phyloP scores from a whole-genome alignment of 2,329 filamentous ascomycete species.

The Plenodomus lindquistii region DNA sequence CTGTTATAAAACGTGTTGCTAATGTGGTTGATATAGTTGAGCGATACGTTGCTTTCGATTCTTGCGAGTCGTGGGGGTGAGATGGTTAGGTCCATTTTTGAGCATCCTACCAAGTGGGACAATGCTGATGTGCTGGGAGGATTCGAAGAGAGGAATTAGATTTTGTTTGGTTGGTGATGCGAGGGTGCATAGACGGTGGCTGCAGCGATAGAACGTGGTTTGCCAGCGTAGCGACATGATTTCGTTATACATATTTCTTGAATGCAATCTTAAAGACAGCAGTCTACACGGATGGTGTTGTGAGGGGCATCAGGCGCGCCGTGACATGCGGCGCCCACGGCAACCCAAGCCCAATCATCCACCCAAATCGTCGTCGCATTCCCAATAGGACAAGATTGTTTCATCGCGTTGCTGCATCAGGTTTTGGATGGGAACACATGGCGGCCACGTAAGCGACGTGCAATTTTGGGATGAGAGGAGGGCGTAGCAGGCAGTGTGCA shows the following conservation, averaged over 20 bases:
- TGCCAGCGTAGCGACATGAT: too few relatives aligned
- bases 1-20: conserved; percentile 5
- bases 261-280: too few relatives aligned
- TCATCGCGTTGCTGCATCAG: background rate
- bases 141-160: conserved; percentile 22
- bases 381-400: background rate
- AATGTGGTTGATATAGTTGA: conserved; percentile 57
- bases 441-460: background rate
- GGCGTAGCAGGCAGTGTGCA: background rate
- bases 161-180: background rate
- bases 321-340: too few relatives aligned
- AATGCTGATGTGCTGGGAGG: conserved; percentile 28
- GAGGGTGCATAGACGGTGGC: background rate
- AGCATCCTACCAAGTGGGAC: conserved; percentile 33
- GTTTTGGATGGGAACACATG: background rate
- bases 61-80: conserved; percentile 76
- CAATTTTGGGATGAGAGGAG: background rate
- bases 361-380: too few relatives aligned
- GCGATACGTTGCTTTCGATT: conserved; percentile 80
- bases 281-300: too few relatives aligned
- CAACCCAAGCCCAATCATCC: too few relatives aligned
- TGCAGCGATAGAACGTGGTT: background rate
- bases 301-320: too few relatives aligned
- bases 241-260: too few relatives aligned
- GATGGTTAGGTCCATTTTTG: conserved; percentile 76